Evolutionary conservation across 805 yeast genomes (phyloP).

Genomic region (Saccharomycopsis microspora): DNA sequence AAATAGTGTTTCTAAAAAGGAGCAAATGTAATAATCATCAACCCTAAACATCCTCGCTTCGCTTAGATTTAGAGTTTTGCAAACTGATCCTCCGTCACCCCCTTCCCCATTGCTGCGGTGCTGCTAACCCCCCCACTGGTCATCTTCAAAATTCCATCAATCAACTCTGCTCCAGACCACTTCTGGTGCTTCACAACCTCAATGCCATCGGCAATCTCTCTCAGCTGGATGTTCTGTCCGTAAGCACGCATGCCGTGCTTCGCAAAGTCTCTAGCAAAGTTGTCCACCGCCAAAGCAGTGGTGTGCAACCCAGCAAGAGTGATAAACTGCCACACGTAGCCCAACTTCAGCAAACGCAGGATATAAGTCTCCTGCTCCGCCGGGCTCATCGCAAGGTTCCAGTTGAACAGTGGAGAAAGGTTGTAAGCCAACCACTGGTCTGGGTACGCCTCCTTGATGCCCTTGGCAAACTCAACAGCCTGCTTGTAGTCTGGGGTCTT

Average conservation of each 20-base stretch:
- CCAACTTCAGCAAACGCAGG: constrained; percentile 72
- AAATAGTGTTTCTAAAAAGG: too few species aligned
- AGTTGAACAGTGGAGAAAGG: constrained; percentile 94
- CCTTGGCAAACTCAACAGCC: constrained; percentile 90
- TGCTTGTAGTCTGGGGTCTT: constrained; percentile 88
- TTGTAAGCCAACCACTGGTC: constrained; percentile 95
- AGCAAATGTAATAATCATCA: too few species aligned
- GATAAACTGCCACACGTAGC: constrained; percentile 96
- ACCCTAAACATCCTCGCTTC: too few species aligned
- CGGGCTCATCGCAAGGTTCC: constrained; percentile 88
- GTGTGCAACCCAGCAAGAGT: constrained; percentile 96
- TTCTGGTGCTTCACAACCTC: constrained; percentile 97
- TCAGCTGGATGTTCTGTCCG: constrained; percentile 77
- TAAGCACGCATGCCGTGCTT: constrained; percentile 91
- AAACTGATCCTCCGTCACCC: constrained; percentile 96
- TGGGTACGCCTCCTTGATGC: constrained; percentile 73
- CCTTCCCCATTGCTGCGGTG: constrained; percentile 97
- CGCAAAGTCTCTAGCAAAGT: constrained; percentile 69
- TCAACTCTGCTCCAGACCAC: constrained; percentile 98
- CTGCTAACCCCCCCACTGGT: constrained; percentile 91
- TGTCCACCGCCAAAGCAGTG: constrained; percentile 83
- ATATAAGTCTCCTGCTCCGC: constrained; percentile 88
- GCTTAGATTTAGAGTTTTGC: constrained; percentile 24
- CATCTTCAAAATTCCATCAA: constrained; percentile 79
- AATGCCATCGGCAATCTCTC: constrained; percentile 79